Evolutionary conservation across 2,329 filamentous ascomycete genomes (phyloP), one percentile per base, ranked within the genome.

Genomic region (Mollisia scopiformis): DNA sequence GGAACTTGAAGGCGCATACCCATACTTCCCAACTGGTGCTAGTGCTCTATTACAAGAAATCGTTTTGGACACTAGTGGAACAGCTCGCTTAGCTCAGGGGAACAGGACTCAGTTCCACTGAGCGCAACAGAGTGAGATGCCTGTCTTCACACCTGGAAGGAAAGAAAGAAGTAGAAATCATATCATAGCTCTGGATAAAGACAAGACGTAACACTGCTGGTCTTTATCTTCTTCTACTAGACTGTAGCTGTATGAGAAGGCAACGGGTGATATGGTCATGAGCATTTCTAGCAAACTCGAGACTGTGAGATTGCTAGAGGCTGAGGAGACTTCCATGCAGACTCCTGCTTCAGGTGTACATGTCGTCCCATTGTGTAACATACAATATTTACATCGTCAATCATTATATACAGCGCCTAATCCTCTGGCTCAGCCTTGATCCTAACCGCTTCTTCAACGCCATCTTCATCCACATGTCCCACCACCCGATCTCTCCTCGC

Each of bases 371-470:
- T 51, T 51, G 33, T 28, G 33, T 13, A n/a, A 35, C 37, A 21
- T 31, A 46, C 27, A 31, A 21, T 23, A 30, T 19, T 14, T 2
- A n/a, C n/a, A 27, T 51, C 55, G 54, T 60, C 46, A 63, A 55
- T 62, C 58, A 47, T 60, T 62, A 50, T 46, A 10, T 25, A 27
- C 27, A 16, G 13, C 19, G 2, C 39, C 62, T 52, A 68, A 53
- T 72, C 68, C 23, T 46, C 58, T 4, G 68, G 68, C 46, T 75
- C 73, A 28, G 69, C 62, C 53, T 75, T 75, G 25, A 75, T 64
- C 16, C 47, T 39, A 19, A 71, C 62, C 37, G 70, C 62, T n/a
- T 49, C 56, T 43, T 67, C 62, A 21, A 66, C 39, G 8, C 56
- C 66, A 51, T 65, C 64, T 11, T 67, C 69, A 65, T 65, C 67